phyloP scores from a whole-genome alignment of 2,329 filamentous ascomycete genomes.

The Pseudogymnoascus sp. region DNA sequence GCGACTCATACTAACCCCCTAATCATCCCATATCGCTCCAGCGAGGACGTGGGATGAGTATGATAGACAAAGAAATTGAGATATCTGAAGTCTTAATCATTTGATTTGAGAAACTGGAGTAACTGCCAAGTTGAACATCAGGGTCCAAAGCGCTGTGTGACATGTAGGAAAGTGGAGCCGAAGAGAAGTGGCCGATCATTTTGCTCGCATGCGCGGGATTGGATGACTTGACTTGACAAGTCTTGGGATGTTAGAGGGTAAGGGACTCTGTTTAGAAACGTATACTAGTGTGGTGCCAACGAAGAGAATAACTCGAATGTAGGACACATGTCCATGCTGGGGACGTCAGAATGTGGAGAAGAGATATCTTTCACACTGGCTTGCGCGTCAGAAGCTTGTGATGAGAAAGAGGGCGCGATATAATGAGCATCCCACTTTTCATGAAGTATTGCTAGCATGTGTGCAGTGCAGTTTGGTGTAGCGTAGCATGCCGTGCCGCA shows the following conservation, averaged over 20 bases:
- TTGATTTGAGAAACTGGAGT: background rate
- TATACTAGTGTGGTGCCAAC: background rate
- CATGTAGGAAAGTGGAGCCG: conserved; percentile 4
- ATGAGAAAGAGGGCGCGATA: background rate
- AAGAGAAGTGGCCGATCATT: background rate
- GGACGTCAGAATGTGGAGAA: background rate
- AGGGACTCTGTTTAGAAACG: background rate
- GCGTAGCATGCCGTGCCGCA: background rate
- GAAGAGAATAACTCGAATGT: background rate
- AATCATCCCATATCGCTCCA: background rate
- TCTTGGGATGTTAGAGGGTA: background rate
- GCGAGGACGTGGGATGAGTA: background rate
- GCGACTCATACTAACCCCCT: background rate
- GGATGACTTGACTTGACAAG: background rate
- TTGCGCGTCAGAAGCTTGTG: background rate
- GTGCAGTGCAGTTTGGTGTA: background rate
- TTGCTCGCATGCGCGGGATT: background rate
- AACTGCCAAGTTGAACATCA: background rate
- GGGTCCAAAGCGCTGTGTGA: background rate
- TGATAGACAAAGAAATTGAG: background rate
- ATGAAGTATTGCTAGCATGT: background rate
- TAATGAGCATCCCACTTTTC: background rate
- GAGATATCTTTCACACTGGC: background rate
- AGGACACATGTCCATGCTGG: background rate
- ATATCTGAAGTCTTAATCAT: background rate